Percentiles rank a stretch among this genome's conserved stretches.
phyloP scores from a whole-genome alignment of 2,329 filamentous ascomycete species.

The Penicillium sp. region DNA sequence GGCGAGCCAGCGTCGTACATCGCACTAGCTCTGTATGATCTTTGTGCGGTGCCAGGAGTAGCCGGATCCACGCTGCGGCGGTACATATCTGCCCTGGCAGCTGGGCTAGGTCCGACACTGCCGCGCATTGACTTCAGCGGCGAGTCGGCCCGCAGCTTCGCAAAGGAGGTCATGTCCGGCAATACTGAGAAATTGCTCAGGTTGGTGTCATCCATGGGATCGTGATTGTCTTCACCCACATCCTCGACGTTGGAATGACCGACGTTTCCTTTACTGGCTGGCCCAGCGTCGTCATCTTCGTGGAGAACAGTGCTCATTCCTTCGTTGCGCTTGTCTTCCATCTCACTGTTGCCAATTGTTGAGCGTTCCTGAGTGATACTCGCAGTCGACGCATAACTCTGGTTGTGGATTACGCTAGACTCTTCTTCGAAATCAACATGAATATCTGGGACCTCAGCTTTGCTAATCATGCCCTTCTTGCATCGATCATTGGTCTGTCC shows the following conservation, averaged over 20 bases:
- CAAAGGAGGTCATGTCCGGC: conserved; percentile 81
- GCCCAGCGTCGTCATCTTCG: conserved; percentile 24
- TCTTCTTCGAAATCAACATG: conserved; percentile 31
- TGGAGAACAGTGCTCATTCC: conserved; percentile 44
- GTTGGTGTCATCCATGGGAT: conserved; percentile 45
- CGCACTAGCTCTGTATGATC: conserved; percentile 28
- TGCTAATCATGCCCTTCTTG: conserved; percentile 28
- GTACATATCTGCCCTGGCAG: conserved; percentile 10
- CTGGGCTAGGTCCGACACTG: conserved; percentile 46
- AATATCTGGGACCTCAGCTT: conserved; percentile 22
- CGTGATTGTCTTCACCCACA: conserved; percentile 31
- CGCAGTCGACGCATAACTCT: conserved; percentile 12
- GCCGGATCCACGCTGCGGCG: conserved; percentile 20
- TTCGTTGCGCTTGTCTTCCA: conserved; percentile 41
- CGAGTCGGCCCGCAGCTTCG: conserved; percentile 64
- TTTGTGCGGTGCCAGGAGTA: conserved; percentile 52
- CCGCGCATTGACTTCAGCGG: conserved; percentile 50
- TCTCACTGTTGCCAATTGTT: conserved; percentile 34
- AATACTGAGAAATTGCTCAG: conserved; percentile 89
- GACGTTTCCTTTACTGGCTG: conserved; percentile 23
- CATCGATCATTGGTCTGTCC: conserved; percentile 21
- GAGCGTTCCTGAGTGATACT: conserved; percentile 17
- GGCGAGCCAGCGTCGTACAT: conserved; percentile 36
- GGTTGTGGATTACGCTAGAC: conserved; percentile 21
- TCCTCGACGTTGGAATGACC: conserved; percentile 13